Evolutionary conservation across 768 basidiomycete species (phyloP), one percentile per base, ranked within the genome.

Genomic region (Xerocomellus intermedius): DNA sequence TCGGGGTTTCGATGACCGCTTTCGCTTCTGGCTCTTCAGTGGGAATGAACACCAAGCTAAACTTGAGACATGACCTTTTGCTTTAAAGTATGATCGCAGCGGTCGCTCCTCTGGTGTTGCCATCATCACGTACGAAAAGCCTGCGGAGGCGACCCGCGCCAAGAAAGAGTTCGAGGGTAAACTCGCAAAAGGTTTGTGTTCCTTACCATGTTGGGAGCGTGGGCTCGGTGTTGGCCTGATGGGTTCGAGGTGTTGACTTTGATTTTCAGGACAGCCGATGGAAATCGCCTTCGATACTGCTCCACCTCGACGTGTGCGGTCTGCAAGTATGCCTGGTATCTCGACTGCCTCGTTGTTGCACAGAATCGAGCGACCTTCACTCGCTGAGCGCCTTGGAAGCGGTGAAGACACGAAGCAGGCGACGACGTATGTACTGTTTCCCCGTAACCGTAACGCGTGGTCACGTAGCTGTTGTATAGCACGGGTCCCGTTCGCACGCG

Each of bases 11-110:
- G 57, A 69, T 69, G 66, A 69, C 56, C 58, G 56, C 73, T 76
- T 79, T 81, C 82, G 76, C 71, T 71, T 69, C 69, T 70, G 59
- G 69, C 69, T 70, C 55, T 64, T 70, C 44, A 64, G 42, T 70
- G 41, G 60, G 66, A 68, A 52, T 70, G 67, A 71, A 69, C 69
- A 69, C 78, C 75, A 71, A 79, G 73, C 79, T 81, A 80, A 82
- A 80, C 83, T 71, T 84, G 76, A 79, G 69, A 80, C 78, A 72
- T 64, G 69, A 69, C 66, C 67, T 69, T 73, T 70, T 66, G 67
- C 70, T 75, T 72, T 76, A 68, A 82, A 97, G 94, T 97, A 94
- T 78, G 94, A 97, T 76, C 87, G 89, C 70, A 95, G 94, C 64
- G 94, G 94, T 62, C 89, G 94, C 69, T 96, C 94, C 43, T 84